A percentile compares a stretch with the other conserved stretches of the same genome.
phyloP scores from a whole-genome alignment of 768 basidiomycete species.

The Termitomyces sp. region DNA sequence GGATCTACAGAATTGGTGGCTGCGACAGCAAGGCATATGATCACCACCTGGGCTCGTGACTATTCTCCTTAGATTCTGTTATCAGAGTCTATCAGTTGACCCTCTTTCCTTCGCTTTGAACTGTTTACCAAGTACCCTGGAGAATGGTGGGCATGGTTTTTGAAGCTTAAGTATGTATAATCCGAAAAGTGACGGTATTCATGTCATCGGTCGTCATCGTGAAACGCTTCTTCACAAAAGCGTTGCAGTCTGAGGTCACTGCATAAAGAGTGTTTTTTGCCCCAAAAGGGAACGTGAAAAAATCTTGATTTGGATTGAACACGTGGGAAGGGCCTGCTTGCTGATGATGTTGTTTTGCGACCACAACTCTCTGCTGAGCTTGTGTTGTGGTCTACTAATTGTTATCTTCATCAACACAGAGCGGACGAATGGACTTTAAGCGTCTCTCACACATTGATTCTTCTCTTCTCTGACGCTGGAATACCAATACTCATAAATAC shows the following conservation, averaged over 20 bases:
- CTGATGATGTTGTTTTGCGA: background rate
- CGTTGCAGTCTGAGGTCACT: background rate
- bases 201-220: background rate
- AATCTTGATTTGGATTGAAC: background rate
- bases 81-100: background rate
- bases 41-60: background rate
- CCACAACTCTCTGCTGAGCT: background rate
- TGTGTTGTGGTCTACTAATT: background rate
- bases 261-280: background rate
- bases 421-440: background rate
- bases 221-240: background rate
- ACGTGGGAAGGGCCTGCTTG: background rate
- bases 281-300: background rate
- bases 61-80: background rate
- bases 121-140: background rate
- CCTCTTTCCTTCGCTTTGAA: background rate
- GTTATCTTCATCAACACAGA: background rate
- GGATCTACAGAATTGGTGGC: background rate
- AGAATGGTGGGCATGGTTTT: background rate
- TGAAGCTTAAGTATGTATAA: background rate
- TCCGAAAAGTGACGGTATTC: background rate
- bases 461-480: background rate
- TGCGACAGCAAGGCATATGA: background rate
- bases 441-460: background rate
- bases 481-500: background rate